Base-by-base conservation (phyloP, 495 filamentous ascomycete genomes). In the Baudoinia panamericana region DNA sequence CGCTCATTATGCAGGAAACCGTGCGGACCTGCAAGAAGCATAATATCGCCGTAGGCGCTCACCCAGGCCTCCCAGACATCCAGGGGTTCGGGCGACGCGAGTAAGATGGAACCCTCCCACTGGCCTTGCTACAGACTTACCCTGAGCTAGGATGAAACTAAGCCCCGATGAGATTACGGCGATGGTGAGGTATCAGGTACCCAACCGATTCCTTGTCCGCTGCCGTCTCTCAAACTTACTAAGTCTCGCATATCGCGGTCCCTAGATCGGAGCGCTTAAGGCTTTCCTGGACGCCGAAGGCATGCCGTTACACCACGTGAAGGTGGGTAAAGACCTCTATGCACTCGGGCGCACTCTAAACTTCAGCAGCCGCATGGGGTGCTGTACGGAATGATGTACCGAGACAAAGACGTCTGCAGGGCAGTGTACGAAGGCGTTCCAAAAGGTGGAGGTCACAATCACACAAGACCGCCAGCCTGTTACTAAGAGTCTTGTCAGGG, bases 61-160 rank as follows among this genome's bases (percentile, higher is more conserved):
- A 79, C 41, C 75, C 75, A 1, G 31, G 31, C 15, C 57, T 78
- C 3, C 74, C 66, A 27, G 75, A 76, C 44, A 56, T 79, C 12
- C 69, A 73, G 53, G 75, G 74, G 5, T 79, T 79, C 46, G 75
- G 75, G 1, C 55, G 74, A 16, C 64, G 74, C 41, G 48, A 51
- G 45, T 42, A 22, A 44, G 41, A 7, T n/a, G n/a, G n/a, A n/a
- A n/a, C n/a, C n/a, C n/a, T n/a, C n/a, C n/a, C n/a, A n/a, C n/a
- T n/a, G n/a, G n/a, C n/a, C n/a, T n/a, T n/a, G n/a, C n/a, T n/a
- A n/a, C 19, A 23, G 15, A 15, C 34, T n/a, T n/a, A n/a, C n/a
- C n/a, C n/a, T n/a, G n/a, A n/a, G 3, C 2, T 21, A 48, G 38
- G 42, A 50, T 50, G 28, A 51, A 51, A 39, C 15, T 51, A 4